Conservation (phyloP, 2,329 filamentous ascomycete species). For the Curvularia lunata region DNA sequence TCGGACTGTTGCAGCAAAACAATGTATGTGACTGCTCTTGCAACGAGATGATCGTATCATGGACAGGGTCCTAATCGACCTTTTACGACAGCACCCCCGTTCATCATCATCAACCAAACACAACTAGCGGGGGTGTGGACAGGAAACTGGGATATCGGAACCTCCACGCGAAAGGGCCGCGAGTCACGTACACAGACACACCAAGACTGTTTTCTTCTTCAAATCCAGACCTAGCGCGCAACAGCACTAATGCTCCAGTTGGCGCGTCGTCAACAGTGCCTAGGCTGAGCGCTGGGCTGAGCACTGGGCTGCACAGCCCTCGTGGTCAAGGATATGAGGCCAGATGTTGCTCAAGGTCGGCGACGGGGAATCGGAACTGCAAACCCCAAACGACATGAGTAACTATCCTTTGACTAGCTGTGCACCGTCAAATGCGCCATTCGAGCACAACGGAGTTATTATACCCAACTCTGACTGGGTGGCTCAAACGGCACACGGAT, state of each 20-base stretch:
- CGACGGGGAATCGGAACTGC: conserved; percentile 13
- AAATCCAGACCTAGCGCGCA: not conserved
- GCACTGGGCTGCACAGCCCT: conserved; percentile 6
- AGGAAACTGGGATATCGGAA: conserved; percentile 7
- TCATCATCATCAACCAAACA: not conserved
- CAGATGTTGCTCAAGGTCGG: not conserved
- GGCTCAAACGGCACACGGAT: not conserved
- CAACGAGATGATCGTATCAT: not conserved
- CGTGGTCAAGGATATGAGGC: no score
- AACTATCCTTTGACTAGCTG: not conserved
- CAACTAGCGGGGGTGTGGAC: not conserved
- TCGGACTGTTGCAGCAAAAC: not conserved
- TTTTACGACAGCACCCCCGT: not conserved
- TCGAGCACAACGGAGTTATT: conserved; percentile 1
- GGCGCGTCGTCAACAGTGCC: conserved; percentile 12
- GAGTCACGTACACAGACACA: conserved; percentile 7
- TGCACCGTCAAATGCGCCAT: no score
- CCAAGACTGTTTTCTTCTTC: not conserved
- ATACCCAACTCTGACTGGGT: not conserved
- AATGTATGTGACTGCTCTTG: conserved; percentile 8
- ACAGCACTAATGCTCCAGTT: conserved; percentile 12
- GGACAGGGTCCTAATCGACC: not conserved
- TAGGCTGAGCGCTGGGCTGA: not conserved
- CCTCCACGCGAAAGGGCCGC: conserved; percentile 17
- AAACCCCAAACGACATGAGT: conserved; percentile 8